Conservation (phyloP, 371 early-diverging fungal genomes). For the Rhizopus stolonifer region DNA sequence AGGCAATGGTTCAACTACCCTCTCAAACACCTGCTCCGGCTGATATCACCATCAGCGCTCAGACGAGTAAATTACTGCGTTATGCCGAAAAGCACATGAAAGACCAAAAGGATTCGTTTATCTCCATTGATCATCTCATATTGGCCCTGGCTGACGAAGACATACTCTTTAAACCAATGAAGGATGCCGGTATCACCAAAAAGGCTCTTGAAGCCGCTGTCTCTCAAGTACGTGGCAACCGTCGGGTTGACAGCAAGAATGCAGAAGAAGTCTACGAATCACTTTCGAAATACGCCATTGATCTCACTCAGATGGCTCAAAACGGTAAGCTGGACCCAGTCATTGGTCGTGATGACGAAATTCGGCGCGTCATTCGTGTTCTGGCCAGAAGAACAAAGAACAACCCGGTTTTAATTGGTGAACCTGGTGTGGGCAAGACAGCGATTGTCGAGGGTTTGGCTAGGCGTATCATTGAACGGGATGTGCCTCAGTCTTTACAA, state of each 20-base stretch:
- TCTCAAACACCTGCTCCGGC: slow-evolving; percentile 87
- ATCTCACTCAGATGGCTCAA: slow-evolving; percentile 77
- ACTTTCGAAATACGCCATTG: slow-evolving; percentile 93
- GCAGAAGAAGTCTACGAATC: slow-evolving; percentile 88
- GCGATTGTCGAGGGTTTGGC: slow-evolving; percentile 97
- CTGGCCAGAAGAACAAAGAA: slow-evolving; percentile 84
- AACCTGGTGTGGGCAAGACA: slow-evolving; percentile 95
- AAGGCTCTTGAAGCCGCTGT: slow-evolving; percentile 78
- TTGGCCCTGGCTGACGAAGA: slow-evolving; percentile 75
- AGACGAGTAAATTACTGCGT: slow-evolving; percentile 63
- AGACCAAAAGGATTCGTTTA: slow-evolving; percentile 81
- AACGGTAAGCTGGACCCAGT: slow-evolving; percentile 83
- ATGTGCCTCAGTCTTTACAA: slow-evolving; percentile 90
- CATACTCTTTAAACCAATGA: slow-evolving; percentile 61
- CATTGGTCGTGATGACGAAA: slow-evolving; percentile 88
- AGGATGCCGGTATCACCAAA: slow-evolving; percentile 69
- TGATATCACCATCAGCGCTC: slow-evolving; percentile 64
- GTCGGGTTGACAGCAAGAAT: slow-evolving; percentile 79
- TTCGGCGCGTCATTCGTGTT: slow-evolving; percentile 82
- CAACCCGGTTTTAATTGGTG: slow-evolving; percentile 85
- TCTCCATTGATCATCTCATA: slow-evolving; percentile 88
- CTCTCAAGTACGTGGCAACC: slow-evolving; percentile 79
- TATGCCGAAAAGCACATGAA: slow-evolving; percentile 76
- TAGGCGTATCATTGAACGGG: slow-evolving; percentile 92
- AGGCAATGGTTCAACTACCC: slow-evolving; percentile 75